Evolutionary conservation across 495 filamentous ascomycete genomes (phyloP), one percentile per base, ranked within the genome.

Genomic region (Xylaria longipes): DNA sequence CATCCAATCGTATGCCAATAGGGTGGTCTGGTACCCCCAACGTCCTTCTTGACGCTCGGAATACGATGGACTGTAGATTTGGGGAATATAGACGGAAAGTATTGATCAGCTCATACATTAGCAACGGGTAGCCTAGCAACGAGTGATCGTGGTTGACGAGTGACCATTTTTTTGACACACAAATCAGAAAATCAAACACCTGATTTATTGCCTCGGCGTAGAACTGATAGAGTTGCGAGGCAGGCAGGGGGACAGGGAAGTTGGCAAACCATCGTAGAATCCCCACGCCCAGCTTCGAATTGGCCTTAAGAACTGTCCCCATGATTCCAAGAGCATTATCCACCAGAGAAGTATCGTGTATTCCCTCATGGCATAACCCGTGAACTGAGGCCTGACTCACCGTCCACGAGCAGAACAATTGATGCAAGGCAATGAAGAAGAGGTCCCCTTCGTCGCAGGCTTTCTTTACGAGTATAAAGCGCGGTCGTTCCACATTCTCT

Each of bases 351-450:
- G 50, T 5, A 70, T 63, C 14, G 4, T 33, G 61, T 70, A 64
- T 9, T 29, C 66, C 8, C 48, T 61, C 31, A 33, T 29, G n/a
- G 65, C 75, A 64, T 45, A 77, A 31, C 17, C 31, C 64, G 50
- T 73, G 66, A 29, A 77, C 72, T 5, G 35, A 54, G 25, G 27
- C n/a, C 4, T 65, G 72, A 37, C 68, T 60, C 17, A 52, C 61
- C 50, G 79, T 80, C 82, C 84, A 87, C 17, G 87, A 74, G 75
- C 89, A 91, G 76, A 88, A 93, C 1, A 92, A 68, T 71, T 93
- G 91, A 79, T 95, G 92, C 6, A 93, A 75, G 14, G 83, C 83
- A 62, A 94, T 57, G 74, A 91, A 95, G 74, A 92, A 87, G 33
- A 81, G 66, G 72, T 95, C 92, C 12, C 84, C 77, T 0, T 78